phyloP scores from a whole-genome alignment of 2,329 filamentous ascomycete species.

The Ophiostoma sp. region DNA sequence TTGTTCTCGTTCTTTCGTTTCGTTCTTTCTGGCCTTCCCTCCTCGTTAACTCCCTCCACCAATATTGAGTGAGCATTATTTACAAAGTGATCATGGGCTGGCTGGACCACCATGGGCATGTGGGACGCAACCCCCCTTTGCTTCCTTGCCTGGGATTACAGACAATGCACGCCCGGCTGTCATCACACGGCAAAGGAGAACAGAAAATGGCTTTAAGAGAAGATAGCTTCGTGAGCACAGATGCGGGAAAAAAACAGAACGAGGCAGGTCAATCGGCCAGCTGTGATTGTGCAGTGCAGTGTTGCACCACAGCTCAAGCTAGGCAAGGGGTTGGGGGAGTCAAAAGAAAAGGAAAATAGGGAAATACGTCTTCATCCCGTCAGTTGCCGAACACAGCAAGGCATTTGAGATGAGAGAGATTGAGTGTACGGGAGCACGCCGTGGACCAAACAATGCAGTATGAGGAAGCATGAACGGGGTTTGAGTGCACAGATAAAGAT shows the following conservation, averaged over 20 bases:
- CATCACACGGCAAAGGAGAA: not conserved
- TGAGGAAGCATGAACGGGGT: not conserved
- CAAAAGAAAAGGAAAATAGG: not conserved
- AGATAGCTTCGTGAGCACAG: not conserved
- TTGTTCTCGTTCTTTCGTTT: not conserved
- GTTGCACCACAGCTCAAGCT: constrained; percentile 17
- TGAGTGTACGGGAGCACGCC: not conserved
- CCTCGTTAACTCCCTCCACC: not conserved
- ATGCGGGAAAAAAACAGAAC: not conserved
- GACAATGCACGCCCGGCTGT: not conserved
- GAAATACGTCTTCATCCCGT: not conserved
- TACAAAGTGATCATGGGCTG: constrained; percentile 4
- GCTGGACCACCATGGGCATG: not conserved
- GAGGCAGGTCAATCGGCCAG: not conserved
- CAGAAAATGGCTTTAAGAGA: no score
- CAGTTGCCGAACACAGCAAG: not conserved
- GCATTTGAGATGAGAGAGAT: not conserved
- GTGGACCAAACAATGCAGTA: not conserved
- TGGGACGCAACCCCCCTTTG: not conserved
- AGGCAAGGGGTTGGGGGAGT: constrained; percentile 3
- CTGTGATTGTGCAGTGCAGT: not conserved
- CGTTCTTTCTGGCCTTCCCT: not conserved
- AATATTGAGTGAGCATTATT: constrained; percentile 19
- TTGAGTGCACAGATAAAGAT: not conserved
- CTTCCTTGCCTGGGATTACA: not conserved